Evolutionary conservation across 75 land plant species (phyloP), one percentile per base, ranked within the genome.

Genomic region (Adiantum capillusveneris): DNA sequence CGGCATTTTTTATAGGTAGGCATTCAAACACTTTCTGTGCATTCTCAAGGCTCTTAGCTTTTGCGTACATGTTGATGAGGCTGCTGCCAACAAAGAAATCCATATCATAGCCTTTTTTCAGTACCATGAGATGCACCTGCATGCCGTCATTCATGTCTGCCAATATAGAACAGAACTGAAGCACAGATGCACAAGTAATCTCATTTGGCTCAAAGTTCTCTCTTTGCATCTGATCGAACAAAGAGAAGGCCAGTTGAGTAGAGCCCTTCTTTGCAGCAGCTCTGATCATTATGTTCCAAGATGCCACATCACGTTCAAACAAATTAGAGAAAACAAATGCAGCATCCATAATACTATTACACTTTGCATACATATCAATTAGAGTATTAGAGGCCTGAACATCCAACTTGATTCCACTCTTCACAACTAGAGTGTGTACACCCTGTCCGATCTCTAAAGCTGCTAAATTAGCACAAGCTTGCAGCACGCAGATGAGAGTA

Each of bases 41-140:
- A 61, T 72, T 75, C n/a, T 62, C 57, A 12, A 61, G 27, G 55
- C 19, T 34, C 26, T 67, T 65, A 25, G 36, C 17, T 41, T 65
- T 62, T 2, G 73, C 76, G 61, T 73, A 81, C 14, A 43, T 63
- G 65, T 69, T 67, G 29, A 81, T 57, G 31, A 81, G 70, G 29
- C 76, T 62, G 36, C 65, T 81, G 28, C 69, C 75, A 62, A 70
- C 65, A 41, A 53, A 24, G 44, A 36, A 29, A 50, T 68, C 75
- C 45, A n/a, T 6, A 24, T 66, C 70, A 11, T 58, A 57, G n/a
- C 64, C 62, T 22, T 57, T 55, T 56, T 69, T 65, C 34, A 81
- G 11, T 6, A 63, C 36, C 29, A 65, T 58, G 1, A 58, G 57
- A 42, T 79, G 81, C 2, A 79, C 29, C 67, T 39, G 75, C 41